A percentile compares a stretch with the other conserved stretches of the same genome.
Conservation (phyloP, 1,284 basidiomycete species). For the Uromyces viciae-fabae region DNA sequence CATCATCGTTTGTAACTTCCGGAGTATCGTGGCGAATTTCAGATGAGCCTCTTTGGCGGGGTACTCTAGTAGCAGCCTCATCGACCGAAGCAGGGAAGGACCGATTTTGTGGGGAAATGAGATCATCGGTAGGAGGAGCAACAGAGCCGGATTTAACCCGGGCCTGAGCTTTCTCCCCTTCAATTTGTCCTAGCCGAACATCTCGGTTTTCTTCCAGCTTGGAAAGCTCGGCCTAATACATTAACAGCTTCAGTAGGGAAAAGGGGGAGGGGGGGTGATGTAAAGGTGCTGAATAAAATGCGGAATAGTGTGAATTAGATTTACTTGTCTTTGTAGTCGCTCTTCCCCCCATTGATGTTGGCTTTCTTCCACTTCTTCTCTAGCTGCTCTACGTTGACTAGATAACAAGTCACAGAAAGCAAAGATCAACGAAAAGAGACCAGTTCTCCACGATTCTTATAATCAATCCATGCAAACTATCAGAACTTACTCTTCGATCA, state of each 20-base stretch:
- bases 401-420: not conserved
- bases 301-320: not conserved
- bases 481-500: slow-evolving; percentile 36
- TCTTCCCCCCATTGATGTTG: slow-evolving; percentile 25
- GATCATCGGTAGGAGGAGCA: not conserved
- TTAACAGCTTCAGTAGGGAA: not conserved
- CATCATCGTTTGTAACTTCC: slow-evolving; percentile 10
- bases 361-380: slow-evolving; percentile 27
- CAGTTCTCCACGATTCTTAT: too few species aligned
- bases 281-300: not conserved
- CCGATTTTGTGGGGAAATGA: not conserved
- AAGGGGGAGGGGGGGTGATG: not conserved
- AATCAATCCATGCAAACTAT: not conserved
- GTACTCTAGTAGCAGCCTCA: not conserved
- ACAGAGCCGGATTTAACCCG: not conserved
- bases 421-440: not conserved
- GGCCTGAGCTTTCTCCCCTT: slow-evolving; percentile 24
- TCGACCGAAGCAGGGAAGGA: not conserved
- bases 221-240: slow-evolving; percentile 15
- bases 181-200: slow-evolving; percentile 22
- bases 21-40: slow-evolving; percentile 26
- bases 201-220: slow-evolving; percentile 21
- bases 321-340: slow-evolving; percentile 26
- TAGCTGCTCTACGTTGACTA: slow-evolving; percentile 31
- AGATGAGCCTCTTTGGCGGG: slow-evolving; percentile 11